Evolutionary conservation across 1,139 yeast genomes (phyloP), one percentile per base, ranked within the genome.

Genomic region (Yamadazyma sp.): DNA sequence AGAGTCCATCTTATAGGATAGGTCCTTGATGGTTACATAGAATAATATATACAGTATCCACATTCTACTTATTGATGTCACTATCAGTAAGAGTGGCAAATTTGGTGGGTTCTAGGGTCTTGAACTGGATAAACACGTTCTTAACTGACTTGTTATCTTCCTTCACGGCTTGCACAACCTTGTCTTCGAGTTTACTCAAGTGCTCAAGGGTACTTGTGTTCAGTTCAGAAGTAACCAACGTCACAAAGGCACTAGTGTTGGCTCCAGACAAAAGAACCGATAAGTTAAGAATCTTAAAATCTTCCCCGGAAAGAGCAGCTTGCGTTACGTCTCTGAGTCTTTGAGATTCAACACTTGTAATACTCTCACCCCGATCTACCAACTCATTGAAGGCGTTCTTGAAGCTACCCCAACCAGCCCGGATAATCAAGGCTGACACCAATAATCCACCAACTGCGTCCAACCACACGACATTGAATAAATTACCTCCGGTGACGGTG

Each of bases 371-470:
- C 30, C 70, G 54, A 53, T 89, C 98, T 20, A 87, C 73, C 40
- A 92, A 67, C 56, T 92, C 97, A 43, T 73, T 70, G 52, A 84
- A 74, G 0, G 97, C 80, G 25, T 75, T 72, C 44, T 70, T 70
- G 52, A 86, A 78, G 26, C 96, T 88, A 8, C 76, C 76, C 64
- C 80, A 76, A 17, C 97, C 97, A 4, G 97, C 97, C 47, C 76
- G 81, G 45, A 89, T 79, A 44, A 92, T 85, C 48, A 92, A 70
- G 2, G 74, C 70, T 0, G 97, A 87, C 6, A 92, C 97, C 6
- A 88, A 58, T 21, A 90, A 61, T 0, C 97, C 98, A 42, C 97
- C 98, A 38, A 88, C 73, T 2, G 97, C 82, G 57, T 92, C 98
- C 39, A 92, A 67, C 84, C 97, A 88, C 29, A 80, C 81, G 32